A percentile compares a stretch with the other conserved stretches of the same genome.
These are phyloP conservation scores for Botrytis galanthina DNA, from an alignment of 2,329 filamentous ascomycete genomes.

Conservation along the genomic window DNA sequence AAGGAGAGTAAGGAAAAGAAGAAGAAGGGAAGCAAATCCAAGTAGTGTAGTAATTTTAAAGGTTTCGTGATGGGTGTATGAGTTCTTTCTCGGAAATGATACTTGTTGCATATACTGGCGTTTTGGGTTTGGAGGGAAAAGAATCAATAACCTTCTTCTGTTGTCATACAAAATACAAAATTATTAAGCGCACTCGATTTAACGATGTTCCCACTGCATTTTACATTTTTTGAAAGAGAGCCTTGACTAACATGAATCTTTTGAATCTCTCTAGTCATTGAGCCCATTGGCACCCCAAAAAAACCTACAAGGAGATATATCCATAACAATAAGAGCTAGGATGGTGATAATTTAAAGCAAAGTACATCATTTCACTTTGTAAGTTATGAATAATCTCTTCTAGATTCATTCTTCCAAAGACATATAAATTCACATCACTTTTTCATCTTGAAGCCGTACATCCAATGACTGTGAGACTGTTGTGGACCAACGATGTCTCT, in stretches of 20 bases:
- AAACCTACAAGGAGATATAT: neutral
- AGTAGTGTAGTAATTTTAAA: slow-evolving; percentile 1
- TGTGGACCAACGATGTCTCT: neutral
- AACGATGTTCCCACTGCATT: neutral
- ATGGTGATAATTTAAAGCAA: neutral
- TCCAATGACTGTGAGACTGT: neutral
- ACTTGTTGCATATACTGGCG: slow-evolving; percentile 13
- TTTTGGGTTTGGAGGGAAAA: slow-evolving; percentile 4
- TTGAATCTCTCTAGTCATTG: neutral
- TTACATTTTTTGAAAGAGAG: neutral
- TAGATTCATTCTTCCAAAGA: neutral
- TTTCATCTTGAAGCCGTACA: neutral
- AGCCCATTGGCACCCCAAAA: neutral
- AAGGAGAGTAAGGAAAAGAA: slow-evolving; percentile 18
- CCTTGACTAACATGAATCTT: neutral
- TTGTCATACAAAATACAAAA: slow-evolving; percentile 6
- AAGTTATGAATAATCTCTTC: neutral
- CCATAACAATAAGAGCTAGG: neutral
- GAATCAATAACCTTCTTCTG: slow-evolving; percentile 8
- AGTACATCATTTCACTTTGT: fast-evolving
- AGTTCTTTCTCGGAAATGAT: neutral
- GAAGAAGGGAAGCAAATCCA: slow-evolving; percentile 16
- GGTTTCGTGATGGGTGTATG: neutral
- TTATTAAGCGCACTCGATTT: neutral
- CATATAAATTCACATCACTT: neutral